A percentile compares a stretch with the other conserved stretches of the same genome.
phyloP scores from a whole-genome alignment of 139 green algal species.

The Pseudopediastrum boryanum region DNA sequence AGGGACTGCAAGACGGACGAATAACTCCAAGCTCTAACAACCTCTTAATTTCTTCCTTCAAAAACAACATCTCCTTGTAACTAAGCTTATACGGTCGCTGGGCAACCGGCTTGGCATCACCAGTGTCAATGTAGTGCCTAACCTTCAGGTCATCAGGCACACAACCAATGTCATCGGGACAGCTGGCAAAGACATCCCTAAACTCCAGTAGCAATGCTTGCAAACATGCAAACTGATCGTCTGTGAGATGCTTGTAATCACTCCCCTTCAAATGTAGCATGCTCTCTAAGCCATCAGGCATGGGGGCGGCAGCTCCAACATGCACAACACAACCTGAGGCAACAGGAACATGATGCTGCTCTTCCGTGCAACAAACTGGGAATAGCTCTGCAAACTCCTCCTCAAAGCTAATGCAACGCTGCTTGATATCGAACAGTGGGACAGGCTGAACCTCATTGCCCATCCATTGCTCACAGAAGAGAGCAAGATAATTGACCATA shows the following conservation, averaged over 20 bases:
- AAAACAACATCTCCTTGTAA: neutral
- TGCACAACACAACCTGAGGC: too few relatives aligned
- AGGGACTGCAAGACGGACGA: neutral
- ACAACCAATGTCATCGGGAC: constrained; percentile 23
- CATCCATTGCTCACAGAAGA: too few relatives aligned
- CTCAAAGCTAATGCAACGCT: too few relatives aligned
- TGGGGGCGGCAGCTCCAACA: too few relatives aligned
- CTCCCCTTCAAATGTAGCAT: neutral
- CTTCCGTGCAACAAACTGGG: too few relatives aligned
- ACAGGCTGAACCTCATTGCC: too few relatives aligned
- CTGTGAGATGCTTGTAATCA: neutral
- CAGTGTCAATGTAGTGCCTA: neutral
- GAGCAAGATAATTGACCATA: too few relatives aligned
- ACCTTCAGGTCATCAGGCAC: constrained; percentile 1
- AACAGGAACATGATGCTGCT: too few relatives aligned
- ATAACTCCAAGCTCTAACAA: constrained; percentile 9
- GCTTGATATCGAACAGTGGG: too few relatives aligned
- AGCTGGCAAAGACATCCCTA: constrained; percentile 6
- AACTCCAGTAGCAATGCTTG: neutral
- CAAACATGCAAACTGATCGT: constrained; percentile 11
- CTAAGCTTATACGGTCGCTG: neutral
- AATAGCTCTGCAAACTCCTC: too few relatives aligned
- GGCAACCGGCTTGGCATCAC: neutral
- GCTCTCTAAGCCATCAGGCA: too few relatives aligned
- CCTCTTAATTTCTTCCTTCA: constrained; percentile 13